Percentiles rank a stretch among this genome's conserved stretches.
These are phyloP conservation scores for Dinochytrium kinnereticum DNA, from an alignment of 371 early-diverging fungal species.

Conservation along the genomic window DNA sequence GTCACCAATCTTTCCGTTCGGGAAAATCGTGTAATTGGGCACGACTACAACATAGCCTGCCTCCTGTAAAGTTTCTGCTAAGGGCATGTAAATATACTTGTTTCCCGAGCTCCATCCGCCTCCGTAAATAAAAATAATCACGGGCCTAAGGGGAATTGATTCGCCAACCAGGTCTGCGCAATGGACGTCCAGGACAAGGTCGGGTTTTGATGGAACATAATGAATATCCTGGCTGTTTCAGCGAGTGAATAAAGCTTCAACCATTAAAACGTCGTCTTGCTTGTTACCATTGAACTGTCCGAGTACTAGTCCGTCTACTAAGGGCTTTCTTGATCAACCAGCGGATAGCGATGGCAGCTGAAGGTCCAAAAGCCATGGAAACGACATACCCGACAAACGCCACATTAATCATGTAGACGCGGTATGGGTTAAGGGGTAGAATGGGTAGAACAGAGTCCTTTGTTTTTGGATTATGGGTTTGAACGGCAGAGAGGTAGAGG, in stretches of 20 bases:
- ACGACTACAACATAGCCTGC: conserved; percentile 74
- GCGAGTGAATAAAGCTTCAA: neutral
- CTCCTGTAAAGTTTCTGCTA: conserved; percentile 67
- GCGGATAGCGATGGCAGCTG: conserved; percentile 22
- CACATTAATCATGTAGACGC: conserved; percentile 28
- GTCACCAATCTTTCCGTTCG: conserved; percentile 58
- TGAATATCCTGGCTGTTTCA: conserved; percentile 25
- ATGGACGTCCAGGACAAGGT: conserved; percentile 28
- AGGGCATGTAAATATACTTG: conserved; percentile 58
- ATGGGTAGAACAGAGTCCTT: neutral
- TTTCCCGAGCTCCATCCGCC: conserved; percentile 64
- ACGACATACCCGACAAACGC: conserved; percentile 28
- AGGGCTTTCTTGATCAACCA: conserved; percentile 23
- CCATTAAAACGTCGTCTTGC: too few relatives aligned
- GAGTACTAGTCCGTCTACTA: neutral
- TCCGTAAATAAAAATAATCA: conserved; percentile 77
- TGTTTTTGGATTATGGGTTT: conserved; percentile 13
- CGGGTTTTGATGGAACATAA: conserved; percentile 8
- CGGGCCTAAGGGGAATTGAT: conserved; percentile 44
- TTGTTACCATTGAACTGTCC: neutral
- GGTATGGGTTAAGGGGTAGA: conserved; percentile 31
- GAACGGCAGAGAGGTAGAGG: conserved; percentile 27
- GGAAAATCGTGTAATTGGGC: conserved; percentile 77
- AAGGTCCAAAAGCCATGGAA: conserved; percentile 21
- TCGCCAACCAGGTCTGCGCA: neutral